A percentile compares a stretch with the other conserved stretches of the same genome.
phyloP scores from a whole-genome alignment of 2,329 filamentous ascomycete genomes.

The Stachybotrys chlorohalonatus region DNA sequence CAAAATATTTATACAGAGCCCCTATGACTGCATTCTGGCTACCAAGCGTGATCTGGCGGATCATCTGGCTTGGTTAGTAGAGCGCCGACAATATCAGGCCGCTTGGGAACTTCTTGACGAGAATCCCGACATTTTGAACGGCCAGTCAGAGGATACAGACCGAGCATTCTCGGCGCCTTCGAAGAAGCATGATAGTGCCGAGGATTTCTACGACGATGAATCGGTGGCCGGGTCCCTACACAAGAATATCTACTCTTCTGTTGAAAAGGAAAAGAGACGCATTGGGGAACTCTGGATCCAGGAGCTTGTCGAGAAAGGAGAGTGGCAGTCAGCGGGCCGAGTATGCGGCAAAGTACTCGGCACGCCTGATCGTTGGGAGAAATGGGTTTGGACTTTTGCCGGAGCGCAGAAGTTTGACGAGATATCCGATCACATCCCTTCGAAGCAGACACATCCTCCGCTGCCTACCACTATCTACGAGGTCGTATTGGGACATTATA shows the following conservation, averaged over 20 bases:
- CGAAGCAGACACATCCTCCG: constrained; percentile 65
- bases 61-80: constrained; percentile 76
- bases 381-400: constrained; percentile 91
- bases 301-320: constrained; percentile 63
- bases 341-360: constrained; percentile 76
- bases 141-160: constrained; percentile 30
- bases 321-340: constrained; percentile 72
- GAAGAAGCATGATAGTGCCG: constrained; percentile 28
- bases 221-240: constrained; percentile 47
- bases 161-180: constrained; percentile 30
- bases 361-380: constrained; percentile 78
- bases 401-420: constrained; percentile 81
- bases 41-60: constrained; percentile 81
- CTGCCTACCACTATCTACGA: constrained; percentile 81
- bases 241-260: constrained; percentile 50
- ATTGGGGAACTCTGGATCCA: constrained; percentile 93
- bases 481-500: constrained; percentile 80
- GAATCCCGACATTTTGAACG: constrained; percentile 63
- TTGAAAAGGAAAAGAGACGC: constrained; percentile 78
- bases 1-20: constrained; percentile 90
- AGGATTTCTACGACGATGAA: constrained; percentile 68
- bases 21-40: constrained; percentile 91
- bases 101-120: constrained; percentile 87
- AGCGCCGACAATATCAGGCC: constrained; percentile 70
- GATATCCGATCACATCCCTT: constrained; percentile 77